Evolutionary conservation across 2,329 filamentous ascomycete species (phyloP).

Genomic region (Zasmidium cellare): DNA sequence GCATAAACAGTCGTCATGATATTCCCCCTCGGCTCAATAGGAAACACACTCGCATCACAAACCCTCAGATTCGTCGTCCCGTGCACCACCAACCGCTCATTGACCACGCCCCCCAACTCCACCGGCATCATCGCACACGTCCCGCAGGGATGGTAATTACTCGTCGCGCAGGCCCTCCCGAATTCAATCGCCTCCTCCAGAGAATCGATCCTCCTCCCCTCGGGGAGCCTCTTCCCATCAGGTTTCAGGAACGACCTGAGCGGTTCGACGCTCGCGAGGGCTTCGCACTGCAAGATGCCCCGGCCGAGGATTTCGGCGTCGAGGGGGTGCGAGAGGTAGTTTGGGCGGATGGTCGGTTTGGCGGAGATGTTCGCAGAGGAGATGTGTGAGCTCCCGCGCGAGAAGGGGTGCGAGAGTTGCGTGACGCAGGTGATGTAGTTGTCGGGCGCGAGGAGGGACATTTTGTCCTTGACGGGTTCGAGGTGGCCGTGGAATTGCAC

Average conservation of each 20-base stretch:
- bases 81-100: constrained; percentile 4
- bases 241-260: constrained; percentile 35
- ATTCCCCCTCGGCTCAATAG: constrained; percentile 45
- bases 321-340: constrained; percentile 32
- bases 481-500: constrained; percentile 1
- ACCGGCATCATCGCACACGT: constrained; percentile 36
- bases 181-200: constrained; percentile 26
- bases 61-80: constrained; percentile 9
- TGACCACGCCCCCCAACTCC: constrained; percentile 14
- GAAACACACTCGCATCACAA: constrained; percentile 42
- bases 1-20: constrained; percentile 23
- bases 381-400: constrained; percentile 30
- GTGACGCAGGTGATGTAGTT: constrained; percentile 25
- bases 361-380: constrained; percentile 14
- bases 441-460: neutral
- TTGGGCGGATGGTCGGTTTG: constrained; percentile 28
- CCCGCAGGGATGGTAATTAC: constrained; percentile 42
- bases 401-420: constrained; percentile 29
- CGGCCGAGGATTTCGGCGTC: constrained; percentile 32
- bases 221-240: constrained; percentile 16
- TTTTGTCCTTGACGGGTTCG: neutral
- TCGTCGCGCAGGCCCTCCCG: constrained; percentile 11
- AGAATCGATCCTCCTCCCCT: neutral
- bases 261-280: constrained; percentile 42
- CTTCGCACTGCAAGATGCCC: constrained; percentile 35